Evolutionary conservation across 1,139 yeast genomes (phyloP), one percentile per base, ranked within the genome.

Genomic region (Geotrichum bryndzae): DNA sequence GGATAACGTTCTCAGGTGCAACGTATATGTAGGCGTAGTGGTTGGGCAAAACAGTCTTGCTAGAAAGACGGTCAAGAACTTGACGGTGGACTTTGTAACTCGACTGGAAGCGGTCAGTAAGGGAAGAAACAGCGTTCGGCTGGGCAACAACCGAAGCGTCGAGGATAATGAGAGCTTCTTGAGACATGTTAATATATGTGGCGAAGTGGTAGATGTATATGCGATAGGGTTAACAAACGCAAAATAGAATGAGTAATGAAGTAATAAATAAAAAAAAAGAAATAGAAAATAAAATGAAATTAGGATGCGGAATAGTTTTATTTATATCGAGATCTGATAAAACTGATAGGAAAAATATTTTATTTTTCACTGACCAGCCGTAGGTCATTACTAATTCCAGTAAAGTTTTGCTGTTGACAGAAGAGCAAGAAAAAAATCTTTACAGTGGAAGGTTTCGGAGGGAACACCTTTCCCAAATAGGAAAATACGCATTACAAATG

Each of bases 61-160:
- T 81, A 55, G 78, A 80, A 46, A 88, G 83, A 64, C 95, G 79
- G 71, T 88, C 94, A 56, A 88, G 82, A 58, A 90, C 82, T 67
- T 86, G 88, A 71, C 86, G 90, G 53, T 79, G 78, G 41, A 57
- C 58, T 11, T 45, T 22, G 48, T 27, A 51, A 13, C 15, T 27
- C 6, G 51, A 25, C 33, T 33, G 31, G 13, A 60, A 54, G 7
- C 51, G 51, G 35, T 29, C 33, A 18, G 55, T 53, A 27, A 60
- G 46, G 3, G 58, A 25, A 45, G 57, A 57, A 18, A 60, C 62
- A 29, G 29, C 38, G 22, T 22, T 13, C 13, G 62, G 62, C n/a
- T 50, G 54, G 8, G 41, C 35, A 22, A 60, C 62, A 8, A 58
- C 56, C 13, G 57, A 35, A n/a, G 51, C 41, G 53, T 58, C 57